Evolutionary conservation across 495 filamentous ascomycete genomes (phyloP).

Genomic region (Glutinoglossum americanum): DNA sequence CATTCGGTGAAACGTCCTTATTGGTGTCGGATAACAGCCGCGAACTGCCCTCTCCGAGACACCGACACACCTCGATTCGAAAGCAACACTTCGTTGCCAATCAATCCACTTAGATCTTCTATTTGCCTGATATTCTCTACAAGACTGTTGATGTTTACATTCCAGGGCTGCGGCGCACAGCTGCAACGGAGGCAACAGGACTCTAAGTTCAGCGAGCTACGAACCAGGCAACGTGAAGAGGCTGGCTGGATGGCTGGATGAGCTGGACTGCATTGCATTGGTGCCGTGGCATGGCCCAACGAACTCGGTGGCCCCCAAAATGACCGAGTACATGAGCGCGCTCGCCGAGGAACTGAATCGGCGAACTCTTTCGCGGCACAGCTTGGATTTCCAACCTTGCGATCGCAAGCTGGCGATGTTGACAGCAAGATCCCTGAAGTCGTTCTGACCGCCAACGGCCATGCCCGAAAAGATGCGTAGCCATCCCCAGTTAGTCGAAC

Average conservation of each 20-base stretch:
- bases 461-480: not conserved
- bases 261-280: not conserved
- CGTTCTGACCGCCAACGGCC: not conserved
- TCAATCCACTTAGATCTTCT: too few relatives aligned
- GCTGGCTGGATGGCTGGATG: too few relatives aligned
- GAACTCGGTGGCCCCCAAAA: too few relatives aligned
- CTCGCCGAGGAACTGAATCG: not conserved
- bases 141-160: too few relatives aligned
- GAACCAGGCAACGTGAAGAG: not conserved
- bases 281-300: constrained; percentile 1
- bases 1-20: not conserved
- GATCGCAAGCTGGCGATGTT: not conserved
- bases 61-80: not conserved
- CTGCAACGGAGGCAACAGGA: too few relatives aligned
- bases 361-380: not conserved
- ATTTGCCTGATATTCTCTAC: too few relatives aligned
- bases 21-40: not conserved
- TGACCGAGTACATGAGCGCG: not conserved
- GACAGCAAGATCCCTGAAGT: not conserved
- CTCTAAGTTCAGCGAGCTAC: not conserved
- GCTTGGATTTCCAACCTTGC: not conserved
- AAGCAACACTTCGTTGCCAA: too few relatives aligned
- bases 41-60: not conserved
- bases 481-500: not conserved
- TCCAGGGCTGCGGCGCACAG: not conserved